Conservation (phyloP, 1,139 yeast genomes). For the Hemisphaericaspora xylanilytica region DNA sequence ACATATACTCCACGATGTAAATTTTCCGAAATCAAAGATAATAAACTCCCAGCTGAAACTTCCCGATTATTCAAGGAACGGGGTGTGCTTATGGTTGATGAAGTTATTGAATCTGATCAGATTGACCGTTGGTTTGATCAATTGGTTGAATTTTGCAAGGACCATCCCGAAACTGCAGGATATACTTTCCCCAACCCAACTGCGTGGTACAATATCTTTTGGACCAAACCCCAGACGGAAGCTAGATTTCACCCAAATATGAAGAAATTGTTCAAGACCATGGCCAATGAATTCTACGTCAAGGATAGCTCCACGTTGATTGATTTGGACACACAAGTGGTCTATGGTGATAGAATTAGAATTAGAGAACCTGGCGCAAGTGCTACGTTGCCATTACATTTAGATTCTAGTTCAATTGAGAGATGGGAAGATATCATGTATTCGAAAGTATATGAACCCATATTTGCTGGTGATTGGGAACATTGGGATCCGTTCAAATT, state of each 20-base stretch:
- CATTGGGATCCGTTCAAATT: slow-evolving; percentile 44
- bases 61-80: slow-evolving; percentile 14
- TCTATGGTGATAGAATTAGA: slow-evolving; percentile 41
- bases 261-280: slow-evolving; percentile 25
- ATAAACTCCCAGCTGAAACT: slow-evolving; percentile 15
- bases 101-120: slow-evolving; percentile 18
- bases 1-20: slow-evolving; percentile 18
- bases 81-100: slow-evolving; percentile 22
- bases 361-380: slow-evolving; percentile 42
- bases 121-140: slow-evolving; percentile 20
- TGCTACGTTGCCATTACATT: slow-evolving; percentile 39
- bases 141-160: slow-evolving; percentile 20
- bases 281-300: slow-evolving; percentile 36
- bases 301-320: slow-evolving; percentile 22
- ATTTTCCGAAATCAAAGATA: slow-evolving; percentile 17
- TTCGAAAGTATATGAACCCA: slow-evolving; percentile 34
- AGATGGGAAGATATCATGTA: slow-evolving; percentile 33
- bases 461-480: slow-evolving; percentile 48
- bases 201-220: slow-evolving; percentile 33
- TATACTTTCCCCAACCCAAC: slow-evolving; percentile 28
- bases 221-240: slow-evolving; percentile 42
- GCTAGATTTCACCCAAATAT: slow-evolving; percentile 44
- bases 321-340: slow-evolving; percentile 28
- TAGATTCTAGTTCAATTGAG: slow-evolving; percentile 47
- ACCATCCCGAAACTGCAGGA: slow-evolving; percentile 32